Evolutionary conservation across 1,284 basidiomycete species (phyloP).

Genomic region (Microbotryomycetes sp.): DNA sequence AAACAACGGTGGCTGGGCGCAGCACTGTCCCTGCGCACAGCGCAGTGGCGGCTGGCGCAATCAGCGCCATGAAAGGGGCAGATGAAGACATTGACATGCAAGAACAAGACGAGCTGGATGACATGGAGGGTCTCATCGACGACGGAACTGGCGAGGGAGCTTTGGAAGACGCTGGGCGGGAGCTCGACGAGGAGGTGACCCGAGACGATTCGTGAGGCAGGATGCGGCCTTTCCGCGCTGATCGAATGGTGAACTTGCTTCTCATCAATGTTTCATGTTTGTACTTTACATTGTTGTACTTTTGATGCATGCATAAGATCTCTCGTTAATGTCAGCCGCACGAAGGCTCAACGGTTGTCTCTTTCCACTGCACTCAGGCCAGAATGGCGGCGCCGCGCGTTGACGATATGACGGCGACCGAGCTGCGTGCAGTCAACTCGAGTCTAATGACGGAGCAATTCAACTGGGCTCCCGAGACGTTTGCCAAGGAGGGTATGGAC

Average conservation of each 20-base stretch:
- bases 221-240: too few species aligned
- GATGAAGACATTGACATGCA: constrained; percentile 35
- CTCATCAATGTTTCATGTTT: too few species aligned
- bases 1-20: constrained; percentile 32
- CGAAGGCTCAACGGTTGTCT: background rate
- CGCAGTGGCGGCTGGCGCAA: constrained; percentile 38
- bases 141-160: constrained; percentile 33
- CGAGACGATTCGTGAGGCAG: constrained; percentile 1
- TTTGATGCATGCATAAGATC: background rate
- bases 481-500: constrained; percentile 29
- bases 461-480: constrained; percentile 26
- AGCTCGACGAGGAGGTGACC: constrained; percentile 15
- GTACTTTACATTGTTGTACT: constrained; percentile 23
- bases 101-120: constrained; percentile 35
- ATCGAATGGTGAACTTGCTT: too few species aligned
- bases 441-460: constrained; percentile 26
- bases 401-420: background rate
- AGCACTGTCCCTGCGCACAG: constrained; percentile 39
- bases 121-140: constrained; percentile 40
- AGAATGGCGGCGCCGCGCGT: background rate
- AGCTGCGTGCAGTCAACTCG: constrained; percentile 4
- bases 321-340: background rate
- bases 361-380: too few species aligned
- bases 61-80: constrained; percentile 36
- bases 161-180: constrained; percentile 32